Percentiles rank a stretch among this genome's conserved stretches.
Evolutionary conservation across 2,329 filamentous ascomycete species (phyloP).

Genomic region (Epichloe uncinata): DNA sequence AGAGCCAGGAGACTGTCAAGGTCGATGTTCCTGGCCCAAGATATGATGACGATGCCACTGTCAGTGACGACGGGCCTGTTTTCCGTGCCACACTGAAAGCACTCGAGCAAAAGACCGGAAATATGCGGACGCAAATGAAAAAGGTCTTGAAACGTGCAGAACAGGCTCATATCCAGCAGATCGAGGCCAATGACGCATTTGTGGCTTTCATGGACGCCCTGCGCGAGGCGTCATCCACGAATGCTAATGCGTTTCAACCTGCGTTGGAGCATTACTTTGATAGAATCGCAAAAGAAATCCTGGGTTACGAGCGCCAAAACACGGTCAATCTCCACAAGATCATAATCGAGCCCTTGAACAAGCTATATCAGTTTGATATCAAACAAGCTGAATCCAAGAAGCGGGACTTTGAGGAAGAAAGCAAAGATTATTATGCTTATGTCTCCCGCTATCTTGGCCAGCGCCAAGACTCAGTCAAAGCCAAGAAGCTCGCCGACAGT

Average conservation of each 20-base stretch:
- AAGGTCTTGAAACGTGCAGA: constrained; percentile 93
- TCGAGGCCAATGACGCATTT: constrained; percentile 75
- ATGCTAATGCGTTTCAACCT: constrained; percentile 92
- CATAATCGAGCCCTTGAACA: constrained; percentile 86
- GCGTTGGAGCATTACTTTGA: constrained; percentile 97
- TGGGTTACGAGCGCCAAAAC: constrained; percentile 77
- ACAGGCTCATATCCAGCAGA: constrained; percentile 66
- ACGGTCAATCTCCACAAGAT: constrained; percentile 74
- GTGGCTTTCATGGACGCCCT: constrained; percentile 72
- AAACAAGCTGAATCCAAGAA: constrained; percentile 96
- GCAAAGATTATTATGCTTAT: constrained; percentile 95
- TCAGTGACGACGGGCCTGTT: constrained; percentile 82
- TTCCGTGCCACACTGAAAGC: constrained; percentile 96
- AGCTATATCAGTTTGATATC: constrained; percentile 89
- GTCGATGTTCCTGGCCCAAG: constrained; percentile 80
- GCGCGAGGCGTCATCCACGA: constrained; percentile 76
- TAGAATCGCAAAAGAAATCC: constrained; percentile 84
- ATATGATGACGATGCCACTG: constrained; percentile 71
- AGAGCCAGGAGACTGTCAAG: constrained; percentile 46
- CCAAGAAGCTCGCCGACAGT: constrained; percentile 90
- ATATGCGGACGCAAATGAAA: constrained; percentile 89
- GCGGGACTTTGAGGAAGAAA: constrained; percentile 96
- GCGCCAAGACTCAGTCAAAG: constrained; percentile 86
- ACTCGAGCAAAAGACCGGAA: constrained; percentile 89
- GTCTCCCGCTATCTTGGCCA: constrained; percentile 93